Evolutionary conservation across 495 filamentous ascomycete genomes (phyloP).

Genomic region (Hyaloscypha variabilis): DNA sequence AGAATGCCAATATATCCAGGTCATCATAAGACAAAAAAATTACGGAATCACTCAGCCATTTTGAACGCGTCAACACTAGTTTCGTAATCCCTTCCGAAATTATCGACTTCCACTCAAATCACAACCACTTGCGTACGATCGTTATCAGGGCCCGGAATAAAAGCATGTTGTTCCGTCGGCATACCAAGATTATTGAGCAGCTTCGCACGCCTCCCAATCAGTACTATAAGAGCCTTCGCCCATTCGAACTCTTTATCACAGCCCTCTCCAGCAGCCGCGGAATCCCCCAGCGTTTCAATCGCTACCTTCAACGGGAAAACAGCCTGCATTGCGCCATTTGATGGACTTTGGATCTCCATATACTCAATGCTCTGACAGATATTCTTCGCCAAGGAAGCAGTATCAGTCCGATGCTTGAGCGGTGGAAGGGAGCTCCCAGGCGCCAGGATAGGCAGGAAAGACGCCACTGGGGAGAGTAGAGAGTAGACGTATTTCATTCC

Average conservation of each 20-base stretch:
- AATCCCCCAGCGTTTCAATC: conserved; percentile 17
- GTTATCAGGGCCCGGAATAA: neutral
- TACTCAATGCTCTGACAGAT: conserved; percentile 41
- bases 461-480: neutral
- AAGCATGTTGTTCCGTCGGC: neutral
- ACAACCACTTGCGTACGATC: too few species aligned
- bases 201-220: conserved; percentile 7
- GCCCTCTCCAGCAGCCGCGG: neutral
- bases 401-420: conserved; percentile 32
- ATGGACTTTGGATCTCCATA: neutral
- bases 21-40: too few species aligned
- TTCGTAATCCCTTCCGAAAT: too few species aligned
- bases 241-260: conserved; percentile 26
- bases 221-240: conserved; percentile 10
- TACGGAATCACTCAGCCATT: too few species aligned
- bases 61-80: too few species aligned
- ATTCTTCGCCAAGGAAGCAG: conserved; percentile 31
- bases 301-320: conserved; percentile 26
- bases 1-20: too few species aligned
- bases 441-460: neutral
- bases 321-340: neutral
- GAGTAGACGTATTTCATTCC: conserved; percentile 21
- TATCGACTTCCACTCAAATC: too few species aligned
- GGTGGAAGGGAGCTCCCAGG: conserved; percentile 22
- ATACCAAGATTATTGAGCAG: neutral